Conservation (phyloP, 805 yeast species). For the Wickerhamiella brachini region DNA sequence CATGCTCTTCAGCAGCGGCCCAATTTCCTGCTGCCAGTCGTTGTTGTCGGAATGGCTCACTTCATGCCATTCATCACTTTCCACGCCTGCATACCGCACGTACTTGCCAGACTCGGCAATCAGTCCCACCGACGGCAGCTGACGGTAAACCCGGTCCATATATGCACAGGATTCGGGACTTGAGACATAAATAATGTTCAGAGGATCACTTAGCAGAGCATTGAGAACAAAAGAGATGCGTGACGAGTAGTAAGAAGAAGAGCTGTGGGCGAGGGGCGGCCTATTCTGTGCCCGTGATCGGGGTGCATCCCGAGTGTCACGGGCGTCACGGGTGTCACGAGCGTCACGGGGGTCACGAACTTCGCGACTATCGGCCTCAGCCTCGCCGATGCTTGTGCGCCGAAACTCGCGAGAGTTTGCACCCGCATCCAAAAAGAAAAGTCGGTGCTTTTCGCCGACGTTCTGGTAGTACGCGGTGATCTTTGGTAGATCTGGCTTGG, state of each 20-base stretch:
- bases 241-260: slow-evolving; percentile 12
- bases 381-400: not conserved
- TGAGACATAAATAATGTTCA: slow-evolving; percentile 57
- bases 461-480: slow-evolving; percentile 18
- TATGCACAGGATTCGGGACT: slow-evolving; percentile 51
- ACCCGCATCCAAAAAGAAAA: not conserved
- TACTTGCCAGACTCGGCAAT: slow-evolving; percentile 88
- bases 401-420: not conserved
- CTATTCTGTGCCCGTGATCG: not conserved
- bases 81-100: slow-evolving; percentile 28
- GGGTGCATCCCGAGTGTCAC: no score
- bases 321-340: no score
- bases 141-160: slow-evolving; percentile 52
- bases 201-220: slow-evolving; percentile 43
- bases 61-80: slow-evolving; percentile 41
- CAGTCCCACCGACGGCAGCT: slow-evolving; percentile 59
- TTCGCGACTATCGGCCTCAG: not conserved
- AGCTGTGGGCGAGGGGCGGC: not conserved
- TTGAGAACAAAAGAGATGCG: slow-evolving; percentile 35
- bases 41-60: slow-evolving; percentile 32
- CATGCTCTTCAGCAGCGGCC: slow-evolving; percentile 41
- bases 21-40: slow-evolving; percentile 47
- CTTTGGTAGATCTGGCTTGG: slow-evolving; percentile 9
- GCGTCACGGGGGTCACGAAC: no score
- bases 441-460: slow-evolving; percentile 19